Evolutionary conservation across 768 basidiomycete genomes (phyloP).

Genomic region (Agrocybe praecox): DNA sequence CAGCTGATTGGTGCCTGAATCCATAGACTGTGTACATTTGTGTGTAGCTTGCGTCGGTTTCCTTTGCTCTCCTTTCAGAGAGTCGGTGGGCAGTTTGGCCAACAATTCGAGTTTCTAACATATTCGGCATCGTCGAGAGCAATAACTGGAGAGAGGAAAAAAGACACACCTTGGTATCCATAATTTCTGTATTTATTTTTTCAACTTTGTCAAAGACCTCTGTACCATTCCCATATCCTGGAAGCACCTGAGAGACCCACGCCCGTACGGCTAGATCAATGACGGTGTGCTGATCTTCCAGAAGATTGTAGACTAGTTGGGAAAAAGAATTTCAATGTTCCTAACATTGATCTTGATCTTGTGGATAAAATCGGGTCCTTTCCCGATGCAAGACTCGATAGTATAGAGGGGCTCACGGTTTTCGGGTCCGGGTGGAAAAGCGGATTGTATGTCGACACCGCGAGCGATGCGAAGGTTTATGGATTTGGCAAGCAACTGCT

Average conservation of each 20-base stretch:
- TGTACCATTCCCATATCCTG: conserved; percentile 40
- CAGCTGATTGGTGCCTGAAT: conserved; percentile 17
- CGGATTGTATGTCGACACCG: conserved; percentile 62
- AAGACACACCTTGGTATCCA: conserved; percentile 35
- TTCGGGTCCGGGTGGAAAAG: conserved; percentile 27
- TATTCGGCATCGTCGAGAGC: not conserved
- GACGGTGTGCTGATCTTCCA: conserved; percentile 25
- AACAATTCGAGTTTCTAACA: conserved; percentile 37
- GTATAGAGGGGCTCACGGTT: conserved; percentile 41
- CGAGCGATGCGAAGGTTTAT: conserved; percentile 42
- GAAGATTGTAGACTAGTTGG: conserved; percentile 35
- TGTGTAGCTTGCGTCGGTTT: conserved; percentile 50
- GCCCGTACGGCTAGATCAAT: conserved; percentile 45
- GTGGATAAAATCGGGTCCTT: conserved; percentile 13
- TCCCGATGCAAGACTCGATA: conserved; percentile 43
- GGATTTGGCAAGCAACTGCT: conserved; percentile 12
- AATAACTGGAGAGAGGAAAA: not conserved
- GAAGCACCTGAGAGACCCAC: conserved; percentile 52
- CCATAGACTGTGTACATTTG: conserved; percentile 29
- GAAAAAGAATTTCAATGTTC: conserved; percentile 40
- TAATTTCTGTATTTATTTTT: conserved; percentile 45
- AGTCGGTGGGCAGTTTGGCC: conserved; percentile 45
- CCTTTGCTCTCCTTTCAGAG: conserved; percentile 45
- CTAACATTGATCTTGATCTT: conserved; percentile 34
- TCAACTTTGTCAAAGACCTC: conserved; percentile 42